phyloP scores from a whole-genome alignment of 768 basidiomycete genomes.

The Mycena leptocephala region DNA sequence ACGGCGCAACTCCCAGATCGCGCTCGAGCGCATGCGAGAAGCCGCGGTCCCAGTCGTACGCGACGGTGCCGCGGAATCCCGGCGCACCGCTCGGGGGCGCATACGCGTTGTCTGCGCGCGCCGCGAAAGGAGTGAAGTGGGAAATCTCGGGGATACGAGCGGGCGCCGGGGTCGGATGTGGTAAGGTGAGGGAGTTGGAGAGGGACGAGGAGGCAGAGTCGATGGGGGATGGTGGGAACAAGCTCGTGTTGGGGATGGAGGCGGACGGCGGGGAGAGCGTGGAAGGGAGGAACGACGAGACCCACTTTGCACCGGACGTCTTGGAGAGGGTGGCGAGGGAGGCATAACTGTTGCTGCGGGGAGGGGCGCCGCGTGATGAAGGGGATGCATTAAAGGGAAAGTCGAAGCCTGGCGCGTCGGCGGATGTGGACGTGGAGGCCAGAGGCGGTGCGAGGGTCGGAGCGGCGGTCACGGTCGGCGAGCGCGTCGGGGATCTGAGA shows the following conservation, averaged over 20 bases:
- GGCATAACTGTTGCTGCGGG: conserved; percentile 27
- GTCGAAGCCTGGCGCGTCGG: conserved; percentile 34
- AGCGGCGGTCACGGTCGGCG: conserved; percentile 25
- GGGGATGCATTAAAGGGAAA: neutral
- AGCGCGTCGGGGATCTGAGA: conserved; percentile 30
- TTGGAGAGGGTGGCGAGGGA: conserved; percentile 32
- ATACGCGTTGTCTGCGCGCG: conserved; percentile 59
- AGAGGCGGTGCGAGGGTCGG: conserved; percentile 32
- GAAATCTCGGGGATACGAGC: conserved; percentile 25
- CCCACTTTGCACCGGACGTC: conserved; percentile 36
- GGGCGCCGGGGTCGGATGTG: neutral
- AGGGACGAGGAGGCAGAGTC: conserved; percentile 26
- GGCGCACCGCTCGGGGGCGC: conserved; percentile 77
- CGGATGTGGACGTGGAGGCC: conserved; percentile 23
- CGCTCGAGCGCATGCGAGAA: conserved; percentile 65
- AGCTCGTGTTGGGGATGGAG: conserved; percentile 25
- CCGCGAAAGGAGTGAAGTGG: conserved; percentile 58
- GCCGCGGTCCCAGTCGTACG: conserved; percentile 78
- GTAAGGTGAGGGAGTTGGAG: conserved; percentile 21
- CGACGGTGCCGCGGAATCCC: conserved; percentile 76
- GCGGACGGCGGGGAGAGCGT: conserved; percentile 21
- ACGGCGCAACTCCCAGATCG: conserved; percentile 50
- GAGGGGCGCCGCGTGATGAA: neutral
- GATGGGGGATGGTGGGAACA: conserved; percentile 19
- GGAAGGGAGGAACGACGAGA: conserved; percentile 34